A percentile compares a stretch with the other conserved stretches of the same genome.
Conservation (phyloP, 345 rosid species). For the Eucalyptus erythrocorys region DNA sequence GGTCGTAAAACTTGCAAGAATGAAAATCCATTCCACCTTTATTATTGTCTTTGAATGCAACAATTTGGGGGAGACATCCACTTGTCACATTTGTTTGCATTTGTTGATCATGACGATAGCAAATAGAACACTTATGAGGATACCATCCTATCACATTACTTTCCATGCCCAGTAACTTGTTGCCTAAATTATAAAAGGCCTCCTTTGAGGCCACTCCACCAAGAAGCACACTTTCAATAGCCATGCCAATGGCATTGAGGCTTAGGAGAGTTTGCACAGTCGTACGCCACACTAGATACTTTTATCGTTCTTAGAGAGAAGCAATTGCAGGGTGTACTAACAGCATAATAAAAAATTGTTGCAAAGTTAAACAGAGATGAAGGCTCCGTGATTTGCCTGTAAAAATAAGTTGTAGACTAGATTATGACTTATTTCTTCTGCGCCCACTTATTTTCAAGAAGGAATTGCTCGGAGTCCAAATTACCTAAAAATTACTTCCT, state of each 20-base stretch:
- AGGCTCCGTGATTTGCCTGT: background rate
- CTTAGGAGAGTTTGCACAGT: background rate
- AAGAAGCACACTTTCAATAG: background rate
- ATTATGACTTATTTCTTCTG: background rate
- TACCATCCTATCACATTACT: background rate
- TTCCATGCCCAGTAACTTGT: background rate
- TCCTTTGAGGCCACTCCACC: background rate
- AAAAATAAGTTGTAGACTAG: background rate
- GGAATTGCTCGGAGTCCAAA: background rate
- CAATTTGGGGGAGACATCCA: background rate
- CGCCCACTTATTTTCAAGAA: background rate
- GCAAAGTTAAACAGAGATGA: background rate
- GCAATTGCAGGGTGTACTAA: background rate
- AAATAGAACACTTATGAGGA: background rate
- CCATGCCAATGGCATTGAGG: background rate
- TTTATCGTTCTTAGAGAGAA: background rate
- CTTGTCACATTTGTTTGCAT: background rate
- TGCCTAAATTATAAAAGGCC: background rate
- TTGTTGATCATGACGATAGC: background rate
- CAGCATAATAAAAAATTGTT: background rate
- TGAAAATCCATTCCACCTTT: background rate
- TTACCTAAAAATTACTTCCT: background rate
- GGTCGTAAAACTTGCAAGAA: background rate
- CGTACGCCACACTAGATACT: background rate
- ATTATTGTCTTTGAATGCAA: background rate